Base-by-base conservation (phyloP, 345 rosid species). In the Leavenworthia alabamica region DNA sequence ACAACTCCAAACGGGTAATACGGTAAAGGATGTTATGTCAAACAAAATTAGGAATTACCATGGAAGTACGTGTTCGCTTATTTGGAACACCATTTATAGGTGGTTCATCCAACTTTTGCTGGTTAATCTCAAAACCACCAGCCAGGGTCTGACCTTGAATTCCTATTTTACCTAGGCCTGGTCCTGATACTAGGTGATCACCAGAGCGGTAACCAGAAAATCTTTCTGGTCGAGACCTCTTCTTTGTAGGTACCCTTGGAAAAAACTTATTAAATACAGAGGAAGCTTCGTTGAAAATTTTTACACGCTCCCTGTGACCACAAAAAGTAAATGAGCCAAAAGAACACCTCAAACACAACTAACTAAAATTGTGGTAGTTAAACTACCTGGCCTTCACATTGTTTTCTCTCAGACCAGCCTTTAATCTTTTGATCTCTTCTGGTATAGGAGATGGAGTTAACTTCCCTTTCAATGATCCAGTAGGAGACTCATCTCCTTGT, bases 31-130 rank as follows among this genome's bases (percentile, higher is more conserved):
- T 42, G 46, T 8, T 16, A 17, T 16, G 23, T 42, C 12, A 17
- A 39, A 29, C 19, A 52, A 28, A 50, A 19, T 16, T 13, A 40
- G 14, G 28, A 71, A 49, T 91, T 82, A 78, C 85, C 87, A 89
- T 52, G 57, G 94, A 82, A 63, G 99, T 89, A 68, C 99, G 94
- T 46, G 97, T 83, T 51, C 97, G 88, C 76, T 88, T 91, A 78
- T 77, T 86, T 64, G 95, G 90, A 66, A 79, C 80, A 66, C 68
- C 67, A 74, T 59, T 76, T 78, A 83, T 89, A 26, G 75, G 77
- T 65, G 86, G 82, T 76, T 87, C 89, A 69, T 86, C 94, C 7
- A 86, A 70, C 76, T 77, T 89, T 62, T 75, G 86, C 66, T 74
- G 91, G 70, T 89, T 96, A 77, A 75, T 75, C 68, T 89, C 97